Base-by-base conservation (phyloP, 768 basidiomycete species). In the Hypsizygus marmoreus region DNA sequence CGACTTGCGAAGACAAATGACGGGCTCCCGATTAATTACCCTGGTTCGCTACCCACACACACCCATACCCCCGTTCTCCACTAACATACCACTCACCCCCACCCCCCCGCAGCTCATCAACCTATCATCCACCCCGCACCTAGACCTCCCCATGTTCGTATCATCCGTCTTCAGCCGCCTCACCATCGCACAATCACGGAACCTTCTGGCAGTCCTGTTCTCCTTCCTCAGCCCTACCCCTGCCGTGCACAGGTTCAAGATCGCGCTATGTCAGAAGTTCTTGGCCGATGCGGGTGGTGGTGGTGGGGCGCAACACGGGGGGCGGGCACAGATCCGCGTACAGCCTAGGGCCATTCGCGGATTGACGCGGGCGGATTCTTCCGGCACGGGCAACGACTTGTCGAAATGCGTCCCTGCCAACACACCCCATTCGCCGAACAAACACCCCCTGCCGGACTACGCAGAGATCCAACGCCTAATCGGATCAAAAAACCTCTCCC, bases 211-310 rank as follows among this genome's bases (percentile, higher is more conserved):
- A n/a, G 56, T 50, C n/a, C 54, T 79, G 36, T 61, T 77, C 51
- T 66, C 66, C 14, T 49, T 58, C 35, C 51, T 79, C 19, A 56
- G 59, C 2, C 67, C 66, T 34, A 68, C 74, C 10, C 52, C 61
- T 14, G 50, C 70, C 3, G 47, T 59, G 2, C 63, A 70, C 37
- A 57, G 56, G 17, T 78, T 79, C 43, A 77, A 77, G 57, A 46
- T 78, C 4, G 53, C 62, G 0, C 52, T 77, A 11, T 79, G 75
- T 51, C 69, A 69, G 34, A 68, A 68, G 49, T 62, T 39, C 19
- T 48, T 60, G 22, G 39, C 23, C 29, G 50, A 55, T 40, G 32
- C 47, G 17, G 29, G 40, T 33, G 28, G 41, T 20, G 19, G 17
- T 11, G 26, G 43, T n/a, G n/a, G n/a, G n/a, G n/a, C n/a, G n/a